Base-by-base conservation (phyloP, 805 yeast species). In the Yamadazyma laniorum region DNA sequence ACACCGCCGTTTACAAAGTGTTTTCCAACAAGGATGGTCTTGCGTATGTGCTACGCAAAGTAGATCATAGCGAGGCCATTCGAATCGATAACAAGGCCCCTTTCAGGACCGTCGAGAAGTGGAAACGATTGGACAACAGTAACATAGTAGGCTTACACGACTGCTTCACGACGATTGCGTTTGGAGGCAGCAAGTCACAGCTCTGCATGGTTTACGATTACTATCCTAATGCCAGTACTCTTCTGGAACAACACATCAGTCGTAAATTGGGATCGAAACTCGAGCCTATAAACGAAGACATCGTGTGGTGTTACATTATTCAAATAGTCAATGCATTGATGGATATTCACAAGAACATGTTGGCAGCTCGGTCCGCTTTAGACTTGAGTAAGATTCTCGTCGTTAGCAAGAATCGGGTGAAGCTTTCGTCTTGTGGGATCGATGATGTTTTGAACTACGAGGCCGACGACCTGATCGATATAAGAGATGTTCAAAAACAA, bases 161-260 rank as follows among this genome's bases (percentile, higher is more conserved):
- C 55, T 88, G 93, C 5, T 91, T 93, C 58, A 82, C 96, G 1
- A 80, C 91, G 5, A 76, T 88, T 40, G 83, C 88, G 4, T 93
- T 93, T 65, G 91, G 87, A 30, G 93, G 85, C 50, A 71, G 73
- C 33, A 51, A 49, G 35, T 52, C 63, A 11, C 80, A 93, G 1
- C 69, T 93, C 40, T 74, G 88, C 29, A 66, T 89, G 30, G 82
- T 85, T 4, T 87, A 88, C 61, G 97, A 91, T 54, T 93, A 79
- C 58, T 85, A 75, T 58, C 97, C 99, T 17, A 68, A 79, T 43
- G 74, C 95, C 1, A 66, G 67, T 39, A 85, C 95, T 1, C 63
- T 91, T 33, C 65, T 70, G 40, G 95, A 88, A 44, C 70, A 73
- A 14, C 93, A 87, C 63, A 70, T 79, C 48, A 67, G 71, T 33